Evolutionary conservation across 2,329 filamentous ascomycete genomes (phyloP).

Genomic region (Tympanopsis confertula): DNA sequence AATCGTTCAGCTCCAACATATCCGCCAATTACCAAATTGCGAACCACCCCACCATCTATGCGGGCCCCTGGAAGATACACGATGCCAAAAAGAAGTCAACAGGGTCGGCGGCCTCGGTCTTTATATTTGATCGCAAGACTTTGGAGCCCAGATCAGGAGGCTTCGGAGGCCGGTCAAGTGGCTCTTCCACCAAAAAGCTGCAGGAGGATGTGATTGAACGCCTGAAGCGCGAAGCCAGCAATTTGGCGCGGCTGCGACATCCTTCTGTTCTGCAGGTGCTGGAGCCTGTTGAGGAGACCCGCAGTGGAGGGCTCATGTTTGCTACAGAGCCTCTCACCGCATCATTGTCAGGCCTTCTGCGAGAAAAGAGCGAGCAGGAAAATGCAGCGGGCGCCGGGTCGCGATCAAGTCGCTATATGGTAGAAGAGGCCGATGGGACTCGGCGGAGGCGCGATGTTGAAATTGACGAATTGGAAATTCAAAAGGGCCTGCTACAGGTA

Average conservation of each 20-base stretch:
- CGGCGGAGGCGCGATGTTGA: constrained; percentile 70
- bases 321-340: constrained; percentile 85
- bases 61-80: constrained; percentile 94
- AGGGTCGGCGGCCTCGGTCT: constrained; percentile 78
- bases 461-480: constrained; percentile 93
- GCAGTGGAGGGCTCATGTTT: constrained; percentile 86
- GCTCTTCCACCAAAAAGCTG: constrained; percentile 43
- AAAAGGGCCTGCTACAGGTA: constrained; percentile 87
- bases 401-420: constrained; percentile 66
- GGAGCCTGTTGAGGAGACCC: constrained; percentile 89
- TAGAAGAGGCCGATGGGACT: constrained; percentile 66
- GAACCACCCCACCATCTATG: constrained; percentile 61
- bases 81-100: constrained; percentile 95
- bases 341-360: constrained; percentile 69
- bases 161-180: constrained; percentile 32
- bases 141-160: constrained; percentile 23
- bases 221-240: constrained; percentile 82
- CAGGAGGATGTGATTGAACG: constrained; percentile 83
- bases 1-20: constrained; percentile 90
- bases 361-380: constrained; percentile 84
- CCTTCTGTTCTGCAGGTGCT: constrained; percentile 85
- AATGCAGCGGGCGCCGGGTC: constrained; percentile 55
- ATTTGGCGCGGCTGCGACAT: constrained; percentile 76
- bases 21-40: constrained; percentile 80
- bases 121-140: constrained; percentile 84